Base-by-base conservation (phyloP, 441 rosid genomes). In the Gossypium davidsonii region DNA sequence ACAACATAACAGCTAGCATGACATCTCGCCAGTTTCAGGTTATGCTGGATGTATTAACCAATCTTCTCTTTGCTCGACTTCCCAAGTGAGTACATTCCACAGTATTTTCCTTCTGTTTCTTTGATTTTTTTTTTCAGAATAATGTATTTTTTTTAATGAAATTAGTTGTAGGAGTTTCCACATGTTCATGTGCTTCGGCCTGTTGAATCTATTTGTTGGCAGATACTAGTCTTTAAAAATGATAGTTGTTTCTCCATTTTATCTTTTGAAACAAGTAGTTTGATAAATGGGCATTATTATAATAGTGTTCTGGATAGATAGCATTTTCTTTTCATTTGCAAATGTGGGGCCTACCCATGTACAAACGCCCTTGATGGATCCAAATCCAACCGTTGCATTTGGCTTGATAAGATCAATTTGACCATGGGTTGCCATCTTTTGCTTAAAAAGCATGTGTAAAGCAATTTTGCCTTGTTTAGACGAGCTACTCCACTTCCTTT, bases 1-100 rank as follows among this genome's bases (percentile, higher is more conserved):
- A 73, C 60, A 87, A 91, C 74, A 94, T 96, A 87, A 87, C 87
- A 25, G 99, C 99, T 67, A 81, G 98, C 65, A 96, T 96, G 99
- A 96, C 99, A 25, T 92, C 99, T 75, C 96, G 98, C 55, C 99
- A 96, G 77, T 96, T 94, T 83, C 98, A 92, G 75, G 98, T 96
- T 77, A 92, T 96, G 98, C 80, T 89, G 82, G 98, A 94, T 83
- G 99, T 96, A 78, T 80, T 96, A 91, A 90, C 92, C 39, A 94
- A 94, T 83, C 98, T 96, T 78, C 98, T 96, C 78, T 96, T 96
- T 85, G 98, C 97, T 34, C 87, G 98, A 77, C 94, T 80, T 77
- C 99, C 99, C 84, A 96, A 92, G 99, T 96, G 78, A 89, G 97
- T 73, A 84, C 77, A 62, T 69, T 72, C 63, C 59, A 66, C 18